phyloP scores from a whole-genome alignment of 2,329 filamentous ascomycete genomes.

The Monilinia fructicola region DNA sequence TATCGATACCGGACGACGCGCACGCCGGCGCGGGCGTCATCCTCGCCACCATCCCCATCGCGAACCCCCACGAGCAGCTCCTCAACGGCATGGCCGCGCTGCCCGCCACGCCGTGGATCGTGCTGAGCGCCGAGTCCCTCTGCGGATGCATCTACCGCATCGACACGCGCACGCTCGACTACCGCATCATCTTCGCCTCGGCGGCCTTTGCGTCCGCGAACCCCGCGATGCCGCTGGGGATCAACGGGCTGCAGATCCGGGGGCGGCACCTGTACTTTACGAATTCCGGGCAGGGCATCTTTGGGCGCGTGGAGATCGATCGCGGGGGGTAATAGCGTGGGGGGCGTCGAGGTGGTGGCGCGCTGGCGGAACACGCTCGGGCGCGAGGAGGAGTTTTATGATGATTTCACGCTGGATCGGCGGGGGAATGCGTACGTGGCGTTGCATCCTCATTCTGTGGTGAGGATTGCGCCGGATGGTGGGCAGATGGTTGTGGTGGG shows the following conservation, averaged over 20 bases:
- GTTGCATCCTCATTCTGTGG: too few species aligned
- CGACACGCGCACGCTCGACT: too few species aligned
- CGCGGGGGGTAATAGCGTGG: background rate
- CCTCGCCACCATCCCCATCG: too few species aligned
- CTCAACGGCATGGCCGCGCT: too few species aligned
- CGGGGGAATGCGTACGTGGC: background rate
- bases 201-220: background rate
- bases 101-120: too few species aligned
- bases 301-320: background rate
- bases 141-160: too few species aligned
- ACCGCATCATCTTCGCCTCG: background rate
- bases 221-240: background rate
- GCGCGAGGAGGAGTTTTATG: background rate
- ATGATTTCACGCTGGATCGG: too few species aligned
- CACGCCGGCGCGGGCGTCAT: too few species aligned
- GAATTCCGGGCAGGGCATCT: background rate
- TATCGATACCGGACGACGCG: too few species aligned
- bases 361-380: background rate
- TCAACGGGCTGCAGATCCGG: background rate
- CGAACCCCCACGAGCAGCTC: too few species aligned
- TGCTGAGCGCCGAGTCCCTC: too few species aligned
- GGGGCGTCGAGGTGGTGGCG: background rate
- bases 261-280: background rate
- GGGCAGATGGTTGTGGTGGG: background rate
- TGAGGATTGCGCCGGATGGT: too few species aligned